Percentiles rank a stretch among this genome's conserved stretches.
Evolutionary conservation across 768 basidiomycete species (phyloP).

Genomic region (Infundibulicybe gibba): DNA sequence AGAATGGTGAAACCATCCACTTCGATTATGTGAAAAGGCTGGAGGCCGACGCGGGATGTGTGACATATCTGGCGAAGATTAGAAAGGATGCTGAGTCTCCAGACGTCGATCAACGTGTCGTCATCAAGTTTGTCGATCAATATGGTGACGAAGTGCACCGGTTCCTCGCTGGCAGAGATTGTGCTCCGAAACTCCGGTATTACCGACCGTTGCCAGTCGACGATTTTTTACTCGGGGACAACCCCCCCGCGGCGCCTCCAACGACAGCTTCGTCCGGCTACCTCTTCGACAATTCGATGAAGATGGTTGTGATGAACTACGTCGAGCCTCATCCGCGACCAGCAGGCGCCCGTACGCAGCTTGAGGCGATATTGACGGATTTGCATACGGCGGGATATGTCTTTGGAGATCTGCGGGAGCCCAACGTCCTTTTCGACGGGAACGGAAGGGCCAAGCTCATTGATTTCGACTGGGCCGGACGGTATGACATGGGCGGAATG

Average conservation of each 20-base stretch:
- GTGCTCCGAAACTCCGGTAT: neutral
- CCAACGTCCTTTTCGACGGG: neutral
- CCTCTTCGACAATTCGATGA: neutral
- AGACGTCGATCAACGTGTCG: no score
- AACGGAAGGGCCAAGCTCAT: neutral
- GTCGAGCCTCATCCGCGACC: no score
- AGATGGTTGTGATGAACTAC: neutral
- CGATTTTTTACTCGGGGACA: neutral
- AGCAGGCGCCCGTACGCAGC: no score
- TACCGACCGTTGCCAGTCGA: neutral
- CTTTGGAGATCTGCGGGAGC: neutral
- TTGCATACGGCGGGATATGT: neutral
- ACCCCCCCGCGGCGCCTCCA: neutral
- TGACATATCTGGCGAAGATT: conserved; percentile 16
- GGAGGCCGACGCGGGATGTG: conserved; percentile 11
- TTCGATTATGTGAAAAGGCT: conserved; percentile 18
- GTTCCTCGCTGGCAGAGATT: neutral
- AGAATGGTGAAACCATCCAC: no score
- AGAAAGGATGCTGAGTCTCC: no score
- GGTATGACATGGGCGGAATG: no score
- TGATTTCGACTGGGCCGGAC: neutral
- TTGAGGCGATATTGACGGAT: neutral
- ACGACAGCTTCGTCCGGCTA: neutral
- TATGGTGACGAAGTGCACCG: neutral
- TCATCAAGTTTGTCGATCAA: neutral